These are phyloP conservation scores for Alternaria arbusti DNA, from an alignment of 2,329 filamentous ascomycete species.

Conservation along the genomic window DNA sequence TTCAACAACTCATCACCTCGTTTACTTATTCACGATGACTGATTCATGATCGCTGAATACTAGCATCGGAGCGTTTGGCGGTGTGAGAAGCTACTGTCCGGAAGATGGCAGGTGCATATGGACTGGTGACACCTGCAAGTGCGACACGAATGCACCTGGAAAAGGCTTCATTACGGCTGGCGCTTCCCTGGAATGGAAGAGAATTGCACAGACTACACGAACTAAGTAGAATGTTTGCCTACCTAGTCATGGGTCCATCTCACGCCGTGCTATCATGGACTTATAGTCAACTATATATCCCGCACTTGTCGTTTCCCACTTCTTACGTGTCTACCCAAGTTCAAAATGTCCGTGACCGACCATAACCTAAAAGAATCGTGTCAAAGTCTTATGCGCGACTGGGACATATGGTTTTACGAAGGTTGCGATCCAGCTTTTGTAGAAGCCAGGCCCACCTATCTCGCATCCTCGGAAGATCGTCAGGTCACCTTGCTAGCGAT, in stretches of 20 bases:
- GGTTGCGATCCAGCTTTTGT: not conserved
- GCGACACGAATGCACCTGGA: too few relatives aligned
- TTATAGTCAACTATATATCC: not conserved
- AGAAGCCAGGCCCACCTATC: not conserved
- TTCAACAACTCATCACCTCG: too few relatives aligned
- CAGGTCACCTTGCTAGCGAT: not conserved
- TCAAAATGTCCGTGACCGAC: not conserved
- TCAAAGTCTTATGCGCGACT: not conserved
- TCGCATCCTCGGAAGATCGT: not conserved
- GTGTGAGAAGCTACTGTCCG: too few relatives aligned
- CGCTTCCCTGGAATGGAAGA: too few relatives aligned
- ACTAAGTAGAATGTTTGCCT: not conserved
- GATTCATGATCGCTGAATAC: too few relatives aligned
- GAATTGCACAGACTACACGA: too few relatives aligned
- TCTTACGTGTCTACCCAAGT: not conserved
- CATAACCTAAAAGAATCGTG: not conserved
- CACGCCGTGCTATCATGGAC: not conserved
- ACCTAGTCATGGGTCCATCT: not conserved
- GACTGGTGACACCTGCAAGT: too few relatives aligned
- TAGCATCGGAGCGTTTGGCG: too few relatives aligned
- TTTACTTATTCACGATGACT: too few relatives aligned
- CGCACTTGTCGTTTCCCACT: not conserved
- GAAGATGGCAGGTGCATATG: too few relatives aligned
- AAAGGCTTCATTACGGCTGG: too few relatives aligned
- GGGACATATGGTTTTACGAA: not conserved